These are phyloP conservation scores for Fusarium aywerte DNA, from an alignment of 2,329 filamentous ascomycete genomes.

Conservation along the genomic window DNA sequence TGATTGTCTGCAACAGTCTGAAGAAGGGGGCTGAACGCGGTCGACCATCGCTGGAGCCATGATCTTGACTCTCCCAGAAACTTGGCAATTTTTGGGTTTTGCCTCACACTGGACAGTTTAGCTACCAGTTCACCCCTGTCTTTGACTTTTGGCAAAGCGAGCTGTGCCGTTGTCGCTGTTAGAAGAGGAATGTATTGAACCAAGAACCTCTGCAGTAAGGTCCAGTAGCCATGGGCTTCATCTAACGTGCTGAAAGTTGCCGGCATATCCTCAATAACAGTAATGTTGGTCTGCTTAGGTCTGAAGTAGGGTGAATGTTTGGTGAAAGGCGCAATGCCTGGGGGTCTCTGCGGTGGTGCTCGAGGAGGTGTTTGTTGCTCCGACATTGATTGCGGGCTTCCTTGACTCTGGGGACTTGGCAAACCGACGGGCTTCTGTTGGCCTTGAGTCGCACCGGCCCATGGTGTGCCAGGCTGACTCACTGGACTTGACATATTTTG, in stretches of 20 bases:
- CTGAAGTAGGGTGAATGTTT: slow-evolving; percentile 54
- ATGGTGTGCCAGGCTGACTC: slow-evolving; percentile 47
- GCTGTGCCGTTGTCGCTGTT: slow-evolving; percentile 47
- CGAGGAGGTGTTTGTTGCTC: slow-evolving; percentile 35
- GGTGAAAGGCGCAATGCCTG: slow-evolving; percentile 52
- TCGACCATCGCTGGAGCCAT: slow-evolving; percentile 55
- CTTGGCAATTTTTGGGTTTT: slow-evolving; percentile 46
- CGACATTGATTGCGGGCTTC: slow-evolving; percentile 43
- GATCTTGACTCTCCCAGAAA: slow-evolving; percentile 53
- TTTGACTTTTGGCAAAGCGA: slow-evolving; percentile 45
- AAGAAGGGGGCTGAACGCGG: slow-evolving; percentile 53
- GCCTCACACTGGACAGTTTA: slow-evolving; percentile 48
- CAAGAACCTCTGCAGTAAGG: slow-evolving; percentile 52
- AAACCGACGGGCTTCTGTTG: slow-evolving; percentile 38
- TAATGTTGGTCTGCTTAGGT: slow-evolving; percentile 48
- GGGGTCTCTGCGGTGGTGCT: slow-evolving; percentile 42
- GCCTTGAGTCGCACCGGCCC: slow-evolving; percentile 15
- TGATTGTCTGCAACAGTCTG: slow-evolving; percentile 43
- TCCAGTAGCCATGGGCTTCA: slow-evolving; percentile 54
- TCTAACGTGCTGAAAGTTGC: slow-evolving; percentile 47
- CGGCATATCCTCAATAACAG: slow-evolving; percentile 50
- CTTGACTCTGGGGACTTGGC: slow-evolving; percentile 51
- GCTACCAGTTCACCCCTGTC: slow-evolving; percentile 45
- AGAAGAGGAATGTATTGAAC: slow-evolving; percentile 53
- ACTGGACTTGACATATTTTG: slow-evolving; percentile 34